Base-by-base conservation (phyloP, 805 yeast species). In the Saccharomycopsis vini region DNA sequence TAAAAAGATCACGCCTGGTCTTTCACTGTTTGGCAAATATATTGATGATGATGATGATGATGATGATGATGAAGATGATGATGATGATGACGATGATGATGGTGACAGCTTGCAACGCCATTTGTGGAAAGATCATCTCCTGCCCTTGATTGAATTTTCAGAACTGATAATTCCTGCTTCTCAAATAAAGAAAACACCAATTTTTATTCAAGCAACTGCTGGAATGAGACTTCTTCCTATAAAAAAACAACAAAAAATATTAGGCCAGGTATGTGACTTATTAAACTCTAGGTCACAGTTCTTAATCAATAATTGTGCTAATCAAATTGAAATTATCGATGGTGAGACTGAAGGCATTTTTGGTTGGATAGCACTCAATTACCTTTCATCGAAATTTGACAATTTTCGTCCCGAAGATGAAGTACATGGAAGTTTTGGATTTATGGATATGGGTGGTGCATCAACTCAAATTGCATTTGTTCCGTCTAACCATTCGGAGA, bases 391-490 rank as follows among this genome's bases (percentile, higher is more conserved):
- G 1, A 74, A 74, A 47, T 66, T 84, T 39, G 69, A 79, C 48
- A 59, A 71, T 42, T 43, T 37, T 29, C 73, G 70, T 52, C 68
- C 69, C 30, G 52, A 63, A 3, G 55, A 51, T 3, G 57, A 61
- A 2, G 42, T 44, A 5, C 82, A 73, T 53, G 62, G 62, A n/a
- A 78, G 95, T 0, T 80, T 73, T 51, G 98, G 98, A 3, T 90
- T 92, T 54, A 82, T 92, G 90, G 98, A 92, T 61, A 92, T 92
- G 98, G 98, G 98, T 13, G 98, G 98, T 12, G 98, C 98, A 0
- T 87, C 96, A 2, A 87, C 96, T 0, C 98, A 92, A 58, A 75
- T 92, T 19, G 95, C 97, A 6, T 92, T 89, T 69, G 88, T 84
- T 6, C 97, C 97, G 0, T 72, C 78, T 3, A 69, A 72, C 33